Evolutionary conservation across 1,284 basidiomycete species (phyloP).

Genomic region (Apiotrichum siamense): DNA sequence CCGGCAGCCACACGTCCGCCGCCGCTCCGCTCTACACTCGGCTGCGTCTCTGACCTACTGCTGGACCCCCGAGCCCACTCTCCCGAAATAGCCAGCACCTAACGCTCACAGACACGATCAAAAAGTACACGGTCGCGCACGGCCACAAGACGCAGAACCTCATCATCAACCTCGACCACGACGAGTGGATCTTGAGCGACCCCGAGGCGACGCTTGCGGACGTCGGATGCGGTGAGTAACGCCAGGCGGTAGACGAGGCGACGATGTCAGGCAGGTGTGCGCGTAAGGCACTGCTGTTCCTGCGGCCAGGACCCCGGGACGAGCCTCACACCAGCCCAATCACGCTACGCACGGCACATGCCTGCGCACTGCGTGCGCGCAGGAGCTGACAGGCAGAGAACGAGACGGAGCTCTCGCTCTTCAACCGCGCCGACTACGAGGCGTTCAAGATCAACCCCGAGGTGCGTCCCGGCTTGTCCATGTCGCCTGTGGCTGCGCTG

Average conservation of each 20-base stretch:
- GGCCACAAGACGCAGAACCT: conserved; percentile 93
- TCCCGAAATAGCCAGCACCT: not conserved
- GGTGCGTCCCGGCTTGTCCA: conserved; percentile 50
- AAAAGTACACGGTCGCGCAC: conserved; percentile 90
- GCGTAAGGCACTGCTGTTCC: no score
- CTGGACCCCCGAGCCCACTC: no score
- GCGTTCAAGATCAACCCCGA: conserved; percentile 73
- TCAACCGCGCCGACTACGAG: conserved; percentile 69
- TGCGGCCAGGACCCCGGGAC: no score
- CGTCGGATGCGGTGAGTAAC: conserved; percentile 63
- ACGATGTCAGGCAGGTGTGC: no score
- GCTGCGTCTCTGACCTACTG: no score
- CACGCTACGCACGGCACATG: no score
- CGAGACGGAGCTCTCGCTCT: conserved; percentile 88
- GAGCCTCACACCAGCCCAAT: no score
- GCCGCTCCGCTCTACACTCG: no score
- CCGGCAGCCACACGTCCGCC: no score
- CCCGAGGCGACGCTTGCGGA: conserved; percentile 60
- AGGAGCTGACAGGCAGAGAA: conserved; percentile 60
- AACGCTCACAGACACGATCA: conserved; percentile 67
- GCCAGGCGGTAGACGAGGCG: not conserved
- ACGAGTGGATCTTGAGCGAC: conserved; percentile 81
- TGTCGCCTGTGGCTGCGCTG: not conserved
- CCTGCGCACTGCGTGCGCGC: no score
- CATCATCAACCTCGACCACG: conserved; percentile 90